Percentiles rank a stretch among this genome's conserved stretches.
Conservation (phyloP, 2,329 filamentous ascomycete species). For the Periconia sp. region DNA sequence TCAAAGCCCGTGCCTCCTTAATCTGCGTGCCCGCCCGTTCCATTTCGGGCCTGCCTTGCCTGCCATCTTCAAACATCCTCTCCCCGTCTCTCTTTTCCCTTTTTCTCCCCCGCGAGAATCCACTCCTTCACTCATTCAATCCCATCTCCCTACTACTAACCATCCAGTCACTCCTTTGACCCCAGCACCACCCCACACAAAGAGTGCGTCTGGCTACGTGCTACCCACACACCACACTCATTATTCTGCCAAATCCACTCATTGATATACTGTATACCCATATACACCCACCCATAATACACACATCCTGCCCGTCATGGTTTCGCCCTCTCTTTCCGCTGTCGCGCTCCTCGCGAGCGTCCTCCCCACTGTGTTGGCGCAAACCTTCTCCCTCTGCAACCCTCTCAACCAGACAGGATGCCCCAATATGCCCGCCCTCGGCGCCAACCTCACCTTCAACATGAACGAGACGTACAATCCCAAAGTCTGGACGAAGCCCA, state of each 20-base stretch:
- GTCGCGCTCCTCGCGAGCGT: slow-evolving; percentile 40
- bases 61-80: slow-evolving; percentile 16
- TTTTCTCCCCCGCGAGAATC: slow-evolving; percentile 26
- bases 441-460: slow-evolving; percentile 56
- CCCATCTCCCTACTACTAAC: slow-evolving; percentile 1
- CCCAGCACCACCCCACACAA: background rate
- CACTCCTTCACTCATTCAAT: slow-evolving; percentile 33
- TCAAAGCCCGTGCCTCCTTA: slow-evolving; percentile 13
- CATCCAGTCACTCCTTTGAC: slow-evolving; percentile 24
- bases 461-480: slow-evolving; percentile 55
- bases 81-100: slow-evolving; percentile 12
- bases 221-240: slow-evolving; percentile 27
- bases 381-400: slow-evolving; percentile 78
- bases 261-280: too few relatives aligned
- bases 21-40: slow-evolving; percentile 26
- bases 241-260: slow-evolving; percentile 13
- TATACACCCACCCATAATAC: slow-evolving; percentile 1
- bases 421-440: slow-evolving; percentile 70
- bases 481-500: slow-evolving; percentile 63
- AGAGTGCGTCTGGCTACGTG: slow-evolving; percentile 42
- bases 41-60: slow-evolving; percentile 11
- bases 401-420: slow-evolving; percentile 70
- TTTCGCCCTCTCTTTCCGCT: slow-evolving; percentile 37
- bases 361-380: slow-evolving; percentile 59
- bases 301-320: slow-evolving; percentile 23